Percentiles rank a stretch among this genome's conserved stretches.
phyloP scores from a whole-genome alignment of 176 grass and related monocot species.

The Bromus sterilis region DNA sequence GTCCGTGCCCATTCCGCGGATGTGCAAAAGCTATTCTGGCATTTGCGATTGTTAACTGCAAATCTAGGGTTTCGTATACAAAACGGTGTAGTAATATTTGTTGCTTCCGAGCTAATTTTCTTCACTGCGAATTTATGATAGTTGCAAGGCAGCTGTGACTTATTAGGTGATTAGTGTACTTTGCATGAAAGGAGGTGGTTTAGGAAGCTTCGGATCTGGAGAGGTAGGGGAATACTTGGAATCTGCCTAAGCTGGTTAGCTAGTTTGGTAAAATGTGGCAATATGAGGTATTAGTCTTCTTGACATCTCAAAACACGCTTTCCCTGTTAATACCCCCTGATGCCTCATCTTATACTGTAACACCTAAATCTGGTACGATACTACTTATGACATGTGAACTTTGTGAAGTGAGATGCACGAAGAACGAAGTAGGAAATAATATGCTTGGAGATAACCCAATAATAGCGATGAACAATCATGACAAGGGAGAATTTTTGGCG shows the following conservation, averaged over 20 bases:
- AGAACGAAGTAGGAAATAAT: neutral
- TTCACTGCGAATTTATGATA: neutral
- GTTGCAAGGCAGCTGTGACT: neutral
- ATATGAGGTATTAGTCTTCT: neutral
- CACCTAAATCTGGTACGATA: neutral
- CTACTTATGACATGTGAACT: no score
- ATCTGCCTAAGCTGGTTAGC: neutral
- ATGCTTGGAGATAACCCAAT: neutral
- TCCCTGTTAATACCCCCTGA: neutral
- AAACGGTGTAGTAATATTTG: neutral
- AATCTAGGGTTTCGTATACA: neutral
- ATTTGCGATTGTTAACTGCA: neutral
- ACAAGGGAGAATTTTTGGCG: neutral
- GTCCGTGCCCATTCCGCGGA: neutral
- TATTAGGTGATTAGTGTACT: neutral
- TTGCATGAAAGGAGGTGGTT: neutral
- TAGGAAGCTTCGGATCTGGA: conserved; percentile 17
- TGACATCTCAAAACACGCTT: neutral
- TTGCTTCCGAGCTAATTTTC: conserved; percentile 5
- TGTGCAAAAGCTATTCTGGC: neutral
- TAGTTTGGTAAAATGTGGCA: neutral
- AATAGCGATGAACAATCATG: neutral
- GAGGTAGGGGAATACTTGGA: neutral
- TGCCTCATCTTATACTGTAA: neutral
- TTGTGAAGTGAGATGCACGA: neutral